Percentiles rank a stretch among this genome's conserved stretches.
Conservation (phyloP, 192 early-diverging fungal species). For the Entomortierella lignicola region DNA sequence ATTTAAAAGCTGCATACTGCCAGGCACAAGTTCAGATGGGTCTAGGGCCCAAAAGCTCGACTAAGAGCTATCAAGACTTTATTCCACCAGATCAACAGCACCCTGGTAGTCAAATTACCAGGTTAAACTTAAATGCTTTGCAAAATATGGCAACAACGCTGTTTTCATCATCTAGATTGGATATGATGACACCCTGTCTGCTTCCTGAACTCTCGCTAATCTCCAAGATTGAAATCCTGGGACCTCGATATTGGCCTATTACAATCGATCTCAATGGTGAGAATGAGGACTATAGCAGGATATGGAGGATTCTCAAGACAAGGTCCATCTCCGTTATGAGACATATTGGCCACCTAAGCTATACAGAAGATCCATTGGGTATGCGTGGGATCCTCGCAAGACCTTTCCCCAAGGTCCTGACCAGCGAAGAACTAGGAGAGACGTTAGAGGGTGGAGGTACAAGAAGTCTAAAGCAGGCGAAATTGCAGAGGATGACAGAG, state of each 20-base stretch:
- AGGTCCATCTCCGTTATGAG: slow-evolving; percentile 58
- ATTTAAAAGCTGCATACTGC: slow-evolving; percentile 40
- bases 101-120: not conserved
- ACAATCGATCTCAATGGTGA: slow-evolving; percentile 55
- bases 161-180: slow-evolving; percentile 15
- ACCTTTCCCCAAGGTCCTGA: slow-evolving; percentile 41
- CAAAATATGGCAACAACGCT: slow-evolving; percentile 10
- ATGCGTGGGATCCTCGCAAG: slow-evolving; percentile 38
- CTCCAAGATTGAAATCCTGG: slow-evolving; percentile 61
- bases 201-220: slow-evolving; percentile 67
- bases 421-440: not conserved
- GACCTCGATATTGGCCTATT: slow-evolving; percentile 69
- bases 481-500: not conserved
- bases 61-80: not conserved
- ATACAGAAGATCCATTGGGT: slow-evolving; percentile 48
- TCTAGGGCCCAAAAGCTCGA: slow-evolving; percentile 15
- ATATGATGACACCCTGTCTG: slow-evolving; percentile 67
- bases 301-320: slow-evolving; percentile 48
- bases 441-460: slow-evolving; percentile 3
- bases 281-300: slow-evolving; percentile 22
- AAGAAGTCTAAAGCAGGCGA: slow-evolving; percentile 3
- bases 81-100: not conserved
- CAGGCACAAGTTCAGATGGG: slow-evolving; percentile 2
- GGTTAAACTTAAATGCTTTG: not conserved
- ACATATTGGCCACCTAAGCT: slow-evolving; percentile 60